Conservation (phyloP, 495 filamentous ascomycete species). For the Margaritispora aquatica region DNA sequence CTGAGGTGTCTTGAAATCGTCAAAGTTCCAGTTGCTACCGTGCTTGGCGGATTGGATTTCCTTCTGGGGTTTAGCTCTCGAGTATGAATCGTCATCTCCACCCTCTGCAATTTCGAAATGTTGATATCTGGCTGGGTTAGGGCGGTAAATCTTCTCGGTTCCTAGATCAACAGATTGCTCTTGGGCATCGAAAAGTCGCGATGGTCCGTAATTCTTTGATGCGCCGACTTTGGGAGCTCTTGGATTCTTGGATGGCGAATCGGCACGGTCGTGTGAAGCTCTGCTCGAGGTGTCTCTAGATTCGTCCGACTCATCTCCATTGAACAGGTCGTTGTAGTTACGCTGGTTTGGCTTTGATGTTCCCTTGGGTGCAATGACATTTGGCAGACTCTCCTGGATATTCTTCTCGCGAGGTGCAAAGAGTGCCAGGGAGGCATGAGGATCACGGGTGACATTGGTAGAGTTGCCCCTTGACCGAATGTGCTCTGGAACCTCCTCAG, state of each 20-base stretch:
- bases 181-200: conserved; percentile 61
- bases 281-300: conserved; percentile 23
- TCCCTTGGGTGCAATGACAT: conserved; percentile 46
- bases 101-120: conserved; percentile 83
- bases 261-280: conserved; percentile 29
- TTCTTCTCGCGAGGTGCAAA: conserved; percentile 58
- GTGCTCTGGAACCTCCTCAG: conserved; percentile 18
- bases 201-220: conserved; percentile 63
- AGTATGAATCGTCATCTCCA: conserved; percentile 29
- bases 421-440: conserved; percentile 71
- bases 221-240: conserved; percentile 58
- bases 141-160: conserved; percentile 37
- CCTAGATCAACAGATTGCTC: conserved; percentile 33
- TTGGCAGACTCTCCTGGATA: conserved; percentile 32
- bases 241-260: conserved; percentile 30
- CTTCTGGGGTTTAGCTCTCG: conserved; percentile 30
- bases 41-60: conserved; percentile 53
- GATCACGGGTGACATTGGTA: conserved; percentile 50
- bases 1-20: conserved; percentile 75
- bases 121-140: conserved; percentile 66
- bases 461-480: conserved; percentile 38
- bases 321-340: conserved; percentile 59
- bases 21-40: conserved; percentile 72
- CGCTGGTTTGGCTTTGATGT: conserved; percentile 58
- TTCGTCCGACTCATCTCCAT: conserved; percentile 32